These are phyloP conservation scores for Cryphonectria japonica DNA, from an alignment of 2,329 filamentous ascomycete species.

Conservation along the genomic window DNA sequence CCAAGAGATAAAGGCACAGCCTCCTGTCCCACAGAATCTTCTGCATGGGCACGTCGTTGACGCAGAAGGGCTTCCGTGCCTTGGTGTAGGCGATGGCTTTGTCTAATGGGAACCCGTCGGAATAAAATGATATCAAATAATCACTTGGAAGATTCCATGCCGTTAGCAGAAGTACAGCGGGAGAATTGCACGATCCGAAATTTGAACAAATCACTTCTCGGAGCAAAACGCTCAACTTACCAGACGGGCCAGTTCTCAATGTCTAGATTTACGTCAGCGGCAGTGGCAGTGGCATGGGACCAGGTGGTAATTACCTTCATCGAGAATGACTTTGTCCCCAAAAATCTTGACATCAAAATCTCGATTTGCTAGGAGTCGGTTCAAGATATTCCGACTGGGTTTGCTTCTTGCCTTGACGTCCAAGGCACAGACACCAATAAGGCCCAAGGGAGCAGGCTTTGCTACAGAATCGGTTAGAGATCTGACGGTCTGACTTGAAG, in stretches of 20 bases:
- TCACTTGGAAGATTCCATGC: constrained; percentile 55
- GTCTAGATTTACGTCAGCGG: constrained; percentile 49
- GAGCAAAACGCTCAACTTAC: constrained; percentile 45
- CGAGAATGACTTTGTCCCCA: constrained; percentile 97
- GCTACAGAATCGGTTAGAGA: constrained; percentile 41
- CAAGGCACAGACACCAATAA: constrained; percentile 92
- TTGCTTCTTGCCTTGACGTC: constrained; percentile 97
- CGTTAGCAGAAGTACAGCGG: constrained; percentile 32
- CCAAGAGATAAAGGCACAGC: constrained; percentile 83
- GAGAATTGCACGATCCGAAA: background rate
- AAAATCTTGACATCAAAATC: constrained; percentile 98
- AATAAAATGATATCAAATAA: constrained; percentile 98
- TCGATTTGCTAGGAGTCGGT: constrained; percentile 83
- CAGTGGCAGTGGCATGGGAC: background rate
- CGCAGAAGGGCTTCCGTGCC: constrained; percentile 91
- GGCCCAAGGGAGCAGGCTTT: constrained; percentile 64
- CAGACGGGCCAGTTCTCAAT: constrained; percentile 96
- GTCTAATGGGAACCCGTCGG: constrained; percentile 92
- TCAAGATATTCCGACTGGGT: constrained; percentile 93
- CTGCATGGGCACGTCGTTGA: constrained; percentile 97
- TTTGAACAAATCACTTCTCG: too few relatives aligned
- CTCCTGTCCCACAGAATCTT: constrained; percentile 95
- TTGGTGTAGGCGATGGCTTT: constrained; percentile 97
- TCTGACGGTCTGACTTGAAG: constrained; percentile 26
- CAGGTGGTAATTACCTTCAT: constrained; percentile 65